Percentiles rank a stretch among this genome's conserved stretches.
phyloP scores from a whole-genome alignment of 1,284 basidiomycete species.

The Papiliotrema terrestris region DNA sequence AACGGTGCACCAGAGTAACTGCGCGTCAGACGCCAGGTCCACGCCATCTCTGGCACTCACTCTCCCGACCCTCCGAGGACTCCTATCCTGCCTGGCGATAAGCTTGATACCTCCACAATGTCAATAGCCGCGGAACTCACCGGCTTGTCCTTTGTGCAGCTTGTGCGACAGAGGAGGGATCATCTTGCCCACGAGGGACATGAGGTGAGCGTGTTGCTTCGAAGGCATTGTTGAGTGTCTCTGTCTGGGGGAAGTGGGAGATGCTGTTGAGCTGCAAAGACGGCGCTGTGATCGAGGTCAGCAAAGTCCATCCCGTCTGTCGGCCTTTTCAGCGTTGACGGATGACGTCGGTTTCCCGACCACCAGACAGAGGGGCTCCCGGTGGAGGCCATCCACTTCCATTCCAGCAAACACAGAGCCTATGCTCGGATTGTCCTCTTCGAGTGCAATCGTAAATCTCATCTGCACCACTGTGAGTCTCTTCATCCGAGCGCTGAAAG shows the following conservation, averaged over 20 bases:
- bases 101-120: background rate
- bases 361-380: background rate
- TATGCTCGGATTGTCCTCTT: too few species aligned
- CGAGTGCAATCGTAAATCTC: too few species aligned
- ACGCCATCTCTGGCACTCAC: constrained; percentile 51
- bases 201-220: constrained; percentile 41
- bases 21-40: background rate
- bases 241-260: background rate
- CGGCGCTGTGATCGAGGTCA: too few species aligned
- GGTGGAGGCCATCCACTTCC: too few species aligned
- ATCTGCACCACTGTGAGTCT: too few species aligned
- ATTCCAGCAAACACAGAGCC: too few species aligned
- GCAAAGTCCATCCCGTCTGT: too few species aligned
- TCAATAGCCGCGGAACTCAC: constrained; percentile 49
- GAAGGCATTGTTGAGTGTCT: constrained; percentile 9
- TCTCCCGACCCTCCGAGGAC: constrained; percentile 90
- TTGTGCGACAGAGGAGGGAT: constrained; percentile 51
- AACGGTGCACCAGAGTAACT: constrained; percentile 92
- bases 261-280: too few species aligned
- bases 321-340: too few species aligned
- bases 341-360: background rate
- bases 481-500: too few species aligned
- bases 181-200: constrained; percentile 40
- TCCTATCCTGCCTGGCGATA: constrained; percentile 69
- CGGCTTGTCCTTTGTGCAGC: constrained; percentile 94